Evolutionary conservation across 2,329 filamentous ascomycete species (phyloP), one percentile per base, ranked within the genome.

Genomic region (Botryotinia calthae): DNA sequence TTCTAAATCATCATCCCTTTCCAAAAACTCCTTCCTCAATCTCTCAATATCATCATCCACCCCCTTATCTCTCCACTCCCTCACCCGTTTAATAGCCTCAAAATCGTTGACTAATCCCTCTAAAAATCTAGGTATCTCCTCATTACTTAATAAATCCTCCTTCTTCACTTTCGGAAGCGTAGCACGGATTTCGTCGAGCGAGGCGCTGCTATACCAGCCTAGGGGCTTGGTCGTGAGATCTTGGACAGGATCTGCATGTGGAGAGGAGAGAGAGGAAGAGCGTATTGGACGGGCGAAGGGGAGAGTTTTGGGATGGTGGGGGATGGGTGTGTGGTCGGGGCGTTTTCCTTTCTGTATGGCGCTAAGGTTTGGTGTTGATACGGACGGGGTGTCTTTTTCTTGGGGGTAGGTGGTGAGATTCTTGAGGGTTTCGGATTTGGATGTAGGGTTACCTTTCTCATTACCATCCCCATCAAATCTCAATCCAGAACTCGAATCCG

Each of bases 301-400:
- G 51, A 4, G 28, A 7, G 3, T 37, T 1, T 37, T 37, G 8
- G 37, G 37, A 37, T n/a, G 7, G 2, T n/a, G 58, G 3, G 8
- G 22, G 4, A 8, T 1, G 0, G 25, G 2, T 8, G 0, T 31
- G 44, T 7, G 16, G 44, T 20, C 18, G 31, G 20, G 6, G 18
- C 28, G 25, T 31, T 37, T 42, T 9, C 48, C 37, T 20, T 10
- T 9, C 10, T 31, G 48, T 4, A n/a, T 12, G 10, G 54, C 34
- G 18, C 64, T 37, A n/a, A 28, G n/a, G 6, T 2, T 7, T 28
- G 37, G 7, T 37, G 37, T 37, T 8, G 1, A 1, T 37, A 9
- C 7, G 5, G 37, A 37, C 37, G 42, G 14, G 42, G 42, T 14
- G 2, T 44, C 16, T 44, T 16, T 44, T 44, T 20, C 20, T 48